Evolutionary conservation across 129 eudicot genomes (phyloP).

Genomic region (Heracleum sosnowskyi): DNA sequence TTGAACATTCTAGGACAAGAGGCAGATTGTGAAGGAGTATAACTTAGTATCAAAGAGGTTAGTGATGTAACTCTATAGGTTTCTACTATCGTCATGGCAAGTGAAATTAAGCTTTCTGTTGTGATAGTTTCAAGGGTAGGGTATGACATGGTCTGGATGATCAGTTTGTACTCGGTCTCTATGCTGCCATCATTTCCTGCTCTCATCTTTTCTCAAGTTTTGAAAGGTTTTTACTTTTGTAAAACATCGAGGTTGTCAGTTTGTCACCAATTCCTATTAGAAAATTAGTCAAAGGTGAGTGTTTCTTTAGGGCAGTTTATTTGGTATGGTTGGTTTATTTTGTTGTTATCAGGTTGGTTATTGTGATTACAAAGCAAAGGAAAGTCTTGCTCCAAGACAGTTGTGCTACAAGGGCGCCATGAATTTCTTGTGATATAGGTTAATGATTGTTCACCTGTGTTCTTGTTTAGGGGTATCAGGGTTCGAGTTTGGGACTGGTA

Average conservation of each 20-base stretch:
- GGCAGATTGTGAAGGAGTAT: neutral
- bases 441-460: neutral
- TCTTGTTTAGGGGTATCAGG: neutral
- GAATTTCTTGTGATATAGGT: neutral
- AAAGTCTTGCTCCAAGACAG: neutral
- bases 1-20: neutral
- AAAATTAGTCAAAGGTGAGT: neutral
- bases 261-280: neutral
- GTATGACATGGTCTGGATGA: neutral
- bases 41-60: neutral
- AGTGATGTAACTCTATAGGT: neutral
- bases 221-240: neutral
- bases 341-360: neutral
- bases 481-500: neutral
- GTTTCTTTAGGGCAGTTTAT: neutral
- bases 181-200: neutral
- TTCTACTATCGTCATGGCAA: neutral
- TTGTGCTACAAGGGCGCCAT: neutral
- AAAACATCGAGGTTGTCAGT: neutral
- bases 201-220: neutral
- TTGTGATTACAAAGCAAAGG: neutral
- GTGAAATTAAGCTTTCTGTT: neutral
- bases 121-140: neutral
- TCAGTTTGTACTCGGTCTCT: neutral
- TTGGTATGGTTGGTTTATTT: neutral